Percentiles rank a stretch among this genome's conserved stretches.
These are phyloP conservation scores for Malassezia caprae DNA, from an alignment of 1,284 basidiomycete species.

Conservation along the genomic window DNA sequence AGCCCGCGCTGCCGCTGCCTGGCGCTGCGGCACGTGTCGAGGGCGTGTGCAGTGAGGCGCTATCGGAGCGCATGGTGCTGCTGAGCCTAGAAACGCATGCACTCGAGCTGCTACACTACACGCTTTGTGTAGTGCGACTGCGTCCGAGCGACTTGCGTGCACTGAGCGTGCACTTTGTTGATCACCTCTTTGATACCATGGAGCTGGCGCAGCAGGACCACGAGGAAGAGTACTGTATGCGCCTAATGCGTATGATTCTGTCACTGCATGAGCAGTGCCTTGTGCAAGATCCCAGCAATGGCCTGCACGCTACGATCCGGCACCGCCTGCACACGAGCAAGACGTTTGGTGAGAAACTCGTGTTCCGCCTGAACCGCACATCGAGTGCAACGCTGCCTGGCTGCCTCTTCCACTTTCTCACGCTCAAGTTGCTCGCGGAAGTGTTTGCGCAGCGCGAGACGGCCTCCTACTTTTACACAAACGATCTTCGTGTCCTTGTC, in stretches of 20 bases:
- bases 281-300: slow-evolving; percentile 48
- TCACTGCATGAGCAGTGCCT: slow-evolving; percentile 98
- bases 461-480: slow-evolving; percentile 94
- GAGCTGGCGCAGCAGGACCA: slow-evolving; percentile 74
- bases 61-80: neutral
- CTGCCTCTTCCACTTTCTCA: slow-evolving; percentile 82
- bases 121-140: slow-evolving; percentile 34
- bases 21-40: neutral
- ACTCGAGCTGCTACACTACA: slow-evolving; percentile 48
- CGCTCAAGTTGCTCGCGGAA: slow-evolving; percentile 87
- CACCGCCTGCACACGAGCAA: slow-evolving; percentile 70
- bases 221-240: slow-evolving; percentile 60
- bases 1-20: slow-evolving; percentile 11
- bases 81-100: slow-evolving; percentile 25
- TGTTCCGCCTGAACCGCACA: slow-evolving; percentile 95
- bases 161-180: slow-evolving; percentile 65
- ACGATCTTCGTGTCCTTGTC: slow-evolving; percentile 86
- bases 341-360: slow-evolving; percentile 95
- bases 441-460: slow-evolving; percentile 88
- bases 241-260: slow-evolving; percentile 29
- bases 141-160: slow-evolving; percentile 4
- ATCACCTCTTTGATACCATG: slow-evolving; percentile 82
- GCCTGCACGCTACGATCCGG: slow-evolving; percentile 60
- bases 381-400: slow-evolving; percentile 58
- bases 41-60: neutral